Evolutionary conservation across 2,329 filamentous ascomycete species (phyloP).

Genomic region (Pestalotiopsis sp.): DNA sequence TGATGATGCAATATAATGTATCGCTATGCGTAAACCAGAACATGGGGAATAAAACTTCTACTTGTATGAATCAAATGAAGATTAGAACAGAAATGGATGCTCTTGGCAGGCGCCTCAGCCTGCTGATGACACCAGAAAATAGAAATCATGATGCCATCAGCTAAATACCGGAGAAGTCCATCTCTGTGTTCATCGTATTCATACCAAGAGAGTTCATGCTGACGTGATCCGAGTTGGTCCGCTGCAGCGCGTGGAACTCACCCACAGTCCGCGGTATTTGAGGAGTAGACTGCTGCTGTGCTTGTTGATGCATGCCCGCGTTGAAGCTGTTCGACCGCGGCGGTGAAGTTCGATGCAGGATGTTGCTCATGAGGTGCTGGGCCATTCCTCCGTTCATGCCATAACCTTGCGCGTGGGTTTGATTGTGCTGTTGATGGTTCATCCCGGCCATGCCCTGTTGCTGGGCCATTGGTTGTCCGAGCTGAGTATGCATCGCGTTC

Average conservation of each 20-base stretch:
- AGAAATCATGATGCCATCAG: background rate
- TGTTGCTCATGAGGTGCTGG: constrained; percentile 31
- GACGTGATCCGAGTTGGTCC: constrained; percentile 44
- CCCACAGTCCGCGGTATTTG: constrained; percentile 46
- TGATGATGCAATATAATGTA: background rate
- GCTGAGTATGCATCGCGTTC: constrained; percentile 32
- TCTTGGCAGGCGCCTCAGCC: background rate
- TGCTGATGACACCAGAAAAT: background rate
- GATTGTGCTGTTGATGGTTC: constrained; percentile 31
- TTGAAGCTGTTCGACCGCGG: constrained; percentile 44
- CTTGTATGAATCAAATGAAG: background rate
- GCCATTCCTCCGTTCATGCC: constrained; percentile 20
- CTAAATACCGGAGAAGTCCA: constrained; percentile 43
- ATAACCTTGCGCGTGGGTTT: constrained; percentile 29
- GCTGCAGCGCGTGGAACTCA: constrained; percentile 54
- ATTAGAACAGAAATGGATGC: background rate
- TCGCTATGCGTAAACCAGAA: constrained; percentile 9
- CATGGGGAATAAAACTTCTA: background rate
- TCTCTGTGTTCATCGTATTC: constrained; percentile 38
- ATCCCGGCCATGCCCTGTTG: constrained; percentile 33
- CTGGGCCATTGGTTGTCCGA: constrained; percentile 32
- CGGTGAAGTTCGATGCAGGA: constrained; percentile 38
- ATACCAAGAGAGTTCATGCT: constrained; percentile 38
- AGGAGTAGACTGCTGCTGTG: constrained; percentile 30
- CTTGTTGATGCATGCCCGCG: constrained; percentile 30